Evolutionary conservation across 2,329 filamentous ascomycete genomes (phyloP).

Genomic region (Coniella vitis): DNA sequence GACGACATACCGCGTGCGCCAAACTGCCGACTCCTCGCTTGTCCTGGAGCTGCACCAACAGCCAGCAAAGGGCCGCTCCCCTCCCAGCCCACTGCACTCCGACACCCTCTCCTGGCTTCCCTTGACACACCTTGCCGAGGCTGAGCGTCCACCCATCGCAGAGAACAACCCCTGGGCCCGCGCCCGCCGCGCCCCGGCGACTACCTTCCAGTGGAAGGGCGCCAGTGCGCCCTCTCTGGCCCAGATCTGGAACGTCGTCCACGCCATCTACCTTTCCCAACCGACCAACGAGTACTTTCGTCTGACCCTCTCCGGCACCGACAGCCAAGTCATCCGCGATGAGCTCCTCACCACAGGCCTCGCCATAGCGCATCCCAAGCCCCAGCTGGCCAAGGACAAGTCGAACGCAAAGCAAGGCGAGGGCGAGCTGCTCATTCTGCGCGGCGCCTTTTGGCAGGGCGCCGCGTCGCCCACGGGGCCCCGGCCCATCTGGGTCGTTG

Average conservation of each 20-base stretch:
- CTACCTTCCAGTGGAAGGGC: slow-evolving; percentile 33
- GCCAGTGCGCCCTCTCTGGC: slow-evolving; percentile 31
- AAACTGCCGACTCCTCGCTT: slow-evolving; percentile 21
- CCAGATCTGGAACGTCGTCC: slow-evolving; percentile 40
- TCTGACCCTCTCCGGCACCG: slow-evolving; percentile 31
- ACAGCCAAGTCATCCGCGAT: slow-evolving; percentile 26
- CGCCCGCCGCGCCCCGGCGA: slow-evolving; percentile 34
- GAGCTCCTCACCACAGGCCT: slow-evolving; percentile 9
- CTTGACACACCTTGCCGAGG: slow-evolving; percentile 21
- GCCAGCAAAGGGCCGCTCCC: slow-evolving; percentile 24
- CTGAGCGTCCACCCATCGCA: slow-evolving; percentile 21
- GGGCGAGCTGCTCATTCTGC: slow-evolving; percentile 40
- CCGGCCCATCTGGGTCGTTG: slow-evolving; percentile 31
- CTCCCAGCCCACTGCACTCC: slow-evolving; percentile 32
- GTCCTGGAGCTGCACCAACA: slow-evolving; percentile 29
- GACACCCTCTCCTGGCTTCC: slow-evolving; percentile 31
- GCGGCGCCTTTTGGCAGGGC: slow-evolving; percentile 28
- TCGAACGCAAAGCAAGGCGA: not conserved
- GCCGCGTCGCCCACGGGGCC: slow-evolving; percentile 26
- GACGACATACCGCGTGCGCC: slow-evolving; percentile 33
- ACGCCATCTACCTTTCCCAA: slow-evolving; percentile 36
- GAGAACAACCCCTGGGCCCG: slow-evolving; percentile 34
- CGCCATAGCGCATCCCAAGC: slow-evolving; percentile 27
- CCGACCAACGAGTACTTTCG: slow-evolving; percentile 38
- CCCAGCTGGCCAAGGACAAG: slow-evolving; percentile 24